Evolutionary conservation across 192 early-diverging fungal species (phyloP), one percentile per base, ranked within the genome.

Genomic region (Coemansia sp.): DNA sequence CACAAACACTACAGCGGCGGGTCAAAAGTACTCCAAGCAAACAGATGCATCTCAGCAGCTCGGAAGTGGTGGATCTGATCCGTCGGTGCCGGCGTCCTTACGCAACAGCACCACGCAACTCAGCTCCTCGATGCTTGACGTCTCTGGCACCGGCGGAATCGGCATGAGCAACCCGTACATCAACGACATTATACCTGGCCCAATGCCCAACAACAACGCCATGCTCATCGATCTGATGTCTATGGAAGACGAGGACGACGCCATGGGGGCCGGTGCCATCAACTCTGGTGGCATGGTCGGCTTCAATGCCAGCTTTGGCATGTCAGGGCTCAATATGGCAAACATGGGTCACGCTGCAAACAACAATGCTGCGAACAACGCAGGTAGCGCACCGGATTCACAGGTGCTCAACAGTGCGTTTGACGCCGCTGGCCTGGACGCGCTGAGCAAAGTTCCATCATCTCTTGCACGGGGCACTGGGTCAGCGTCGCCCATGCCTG

Each of bases 141-240:
- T 74, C 10, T 59, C 55, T 20, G 25, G 26, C 37, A 29, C 33
- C 15, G 61, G 66, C 12, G 67, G 59, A 15, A 68, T 61, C 9
- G 69, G 78, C 9, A 64, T 75, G 69, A 81, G 72, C 69, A 81
- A 81, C 59, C 78, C 78, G 63, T 81, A 81, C 51, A 67, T 81
- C 66, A 81, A 59, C 69, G 78, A 81, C 43, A 61, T 67, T 37
- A 61, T 61, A 59, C 72, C 67, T 7, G 66, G 63, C 29, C 53
- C 64, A 0, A 78, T 71, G 70, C 57, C 65, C 29, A 63, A 51
- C 64, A 69, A 70, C 65, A 73, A 79, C 43, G 67, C 75, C 2
- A 67, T 75, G 37, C 76, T 83, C 4, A 75, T 79, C 12, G 81
- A 83, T 57, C 64, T 83, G 61, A 75, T 83, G 72, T 70, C 72